Percentiles rank a stretch among this genome's conserved stretches.
phyloP scores from a whole-genome alignment of 164 flowering plant genomes.

The Protea cynaroides region DNA sequence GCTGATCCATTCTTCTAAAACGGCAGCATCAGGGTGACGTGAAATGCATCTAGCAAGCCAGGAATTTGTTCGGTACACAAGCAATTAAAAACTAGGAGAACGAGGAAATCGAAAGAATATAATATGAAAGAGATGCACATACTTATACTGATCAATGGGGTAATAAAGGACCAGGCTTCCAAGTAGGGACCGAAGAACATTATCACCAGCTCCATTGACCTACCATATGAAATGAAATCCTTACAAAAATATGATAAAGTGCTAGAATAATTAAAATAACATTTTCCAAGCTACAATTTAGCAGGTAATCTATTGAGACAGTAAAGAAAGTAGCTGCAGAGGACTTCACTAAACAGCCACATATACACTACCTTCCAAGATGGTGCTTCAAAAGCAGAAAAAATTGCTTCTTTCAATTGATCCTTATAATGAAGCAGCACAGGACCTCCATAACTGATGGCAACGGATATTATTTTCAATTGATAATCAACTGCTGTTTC shows the following conservation, averaged over 20 bases:
- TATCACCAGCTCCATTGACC: constrained; percentile 97
- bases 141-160: constrained; percentile 92
- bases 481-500: constrained; percentile 89
- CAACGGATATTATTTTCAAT: constrained; percentile 77
- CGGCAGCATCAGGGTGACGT: constrained; percentile 52
- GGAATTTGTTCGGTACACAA: not conserved
- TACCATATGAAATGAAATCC: constrained; percentile 14
- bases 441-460: constrained; percentile 87
- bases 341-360: not conserved
- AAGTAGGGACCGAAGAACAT: constrained; percentile 85
- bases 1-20: constrained; percentile 86
- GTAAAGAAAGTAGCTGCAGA: not conserved
- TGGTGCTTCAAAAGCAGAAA: constrained; percentile 76
- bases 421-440: constrained; percentile 61
- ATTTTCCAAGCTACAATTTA: not conserved
- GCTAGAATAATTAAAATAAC: constrained; percentile 6
- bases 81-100: not conserved
- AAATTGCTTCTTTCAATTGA: constrained; percentile 69
- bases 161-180: constrained; percentile 86
- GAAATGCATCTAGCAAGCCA: constrained; percentile 47
- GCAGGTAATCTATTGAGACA: not conserved
- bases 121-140: constrained; percentile 11
- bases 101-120: not conserved
- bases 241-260: constrained; percentile 3
- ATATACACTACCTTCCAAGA: constrained; percentile 84